These are phyloP conservation scores for Xanthoconium stramineum DNA, from an alignment of 768 basidiomycete genomes.

Conservation along the genomic window DNA sequence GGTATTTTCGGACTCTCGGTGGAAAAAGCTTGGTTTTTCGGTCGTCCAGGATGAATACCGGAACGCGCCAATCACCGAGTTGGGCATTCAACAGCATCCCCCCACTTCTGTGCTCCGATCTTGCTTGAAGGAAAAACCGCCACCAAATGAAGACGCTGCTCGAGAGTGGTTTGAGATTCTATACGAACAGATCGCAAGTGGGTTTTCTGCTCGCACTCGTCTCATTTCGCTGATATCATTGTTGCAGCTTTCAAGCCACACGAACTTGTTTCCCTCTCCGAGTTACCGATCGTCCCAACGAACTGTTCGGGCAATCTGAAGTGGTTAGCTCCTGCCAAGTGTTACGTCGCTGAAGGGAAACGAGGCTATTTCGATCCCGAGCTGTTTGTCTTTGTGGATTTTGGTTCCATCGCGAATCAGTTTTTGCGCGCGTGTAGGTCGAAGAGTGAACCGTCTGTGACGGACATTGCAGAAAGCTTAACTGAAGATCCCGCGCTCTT, in stretches of 20 bases:
- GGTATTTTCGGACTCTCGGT: background rate
- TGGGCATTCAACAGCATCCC: background rate
- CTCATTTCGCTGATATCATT: background rate
- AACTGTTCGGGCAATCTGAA: background rate
- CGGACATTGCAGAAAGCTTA: background rate
- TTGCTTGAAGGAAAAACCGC: background rate
- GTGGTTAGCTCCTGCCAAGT: background rate
- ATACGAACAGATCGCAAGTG: background rate
- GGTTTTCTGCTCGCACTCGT: background rate
- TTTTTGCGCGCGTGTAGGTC: background rate
- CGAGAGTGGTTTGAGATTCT: background rate
- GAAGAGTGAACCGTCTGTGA: background rate
- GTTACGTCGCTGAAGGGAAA: background rate
- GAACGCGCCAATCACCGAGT: background rate
- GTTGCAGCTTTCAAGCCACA: background rate
- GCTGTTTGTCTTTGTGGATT: slow-evolving; percentile 3
- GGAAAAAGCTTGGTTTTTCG: slow-evolving; percentile 1
- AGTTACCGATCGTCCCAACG: background rate
- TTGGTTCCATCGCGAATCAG: background rate
- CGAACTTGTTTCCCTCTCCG: background rate
- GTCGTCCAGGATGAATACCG: background rate
- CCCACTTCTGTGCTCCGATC: background rate
- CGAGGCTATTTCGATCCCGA: background rate
- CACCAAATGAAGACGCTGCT: background rate
- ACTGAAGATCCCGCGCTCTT: background rate